A percentile compares a stretch with the other conserved stretches of the same genome.
Evolutionary conservation across 1,284 basidiomycete species (phyloP).

Genomic region (Pholiota adiposa): DNA sequence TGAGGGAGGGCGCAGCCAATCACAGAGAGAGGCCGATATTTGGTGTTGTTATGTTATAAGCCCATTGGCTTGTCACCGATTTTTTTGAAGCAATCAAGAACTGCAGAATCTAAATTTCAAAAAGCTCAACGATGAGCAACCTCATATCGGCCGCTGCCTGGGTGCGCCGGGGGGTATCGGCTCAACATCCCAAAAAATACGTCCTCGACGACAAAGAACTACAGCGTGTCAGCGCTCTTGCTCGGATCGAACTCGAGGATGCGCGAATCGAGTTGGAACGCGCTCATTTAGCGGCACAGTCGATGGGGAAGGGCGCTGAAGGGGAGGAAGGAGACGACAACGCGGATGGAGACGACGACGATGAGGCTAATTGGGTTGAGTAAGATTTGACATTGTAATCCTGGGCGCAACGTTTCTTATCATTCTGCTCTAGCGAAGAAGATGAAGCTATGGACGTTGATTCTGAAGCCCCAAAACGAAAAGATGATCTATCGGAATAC

Average conservation of each 20-base stretch:
- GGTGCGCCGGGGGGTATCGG: conserved; percentile 87
- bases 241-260: conserved; percentile 88
- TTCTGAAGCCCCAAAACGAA: conserved; percentile 44
- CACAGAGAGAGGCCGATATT: not conserved
- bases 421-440: conserved; percentile 45
- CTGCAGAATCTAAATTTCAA: not conserved
- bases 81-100: conserved; percentile 13
- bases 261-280: conserved; percentile 85
- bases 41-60: conserved; percentile 7
- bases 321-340: conserved; percentile 65
- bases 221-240: conserved; percentile 87
- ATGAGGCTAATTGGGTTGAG: conserved; percentile 80
- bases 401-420: conserved; percentile 22
- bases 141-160: conserved; percentile 71
- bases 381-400: conserved; percentile 49
- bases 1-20: too few species aligned
- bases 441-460: conserved; percentile 75
- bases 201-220: conserved; percentile 91
- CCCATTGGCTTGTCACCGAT: conserved; percentile 4
- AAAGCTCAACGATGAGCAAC: conserved; percentile 56
- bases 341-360: conserved; percentile 50
- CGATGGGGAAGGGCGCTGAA: conserved; percentile 67
- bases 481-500: conserved; percentile 89
- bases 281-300: conserved; percentile 77
- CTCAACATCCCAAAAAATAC: conserved; percentile 85